Evolutionary conservation across 768 basidiomycete genomes (phyloP).

Genomic region (Candolleomyces aberdarensis): DNA sequence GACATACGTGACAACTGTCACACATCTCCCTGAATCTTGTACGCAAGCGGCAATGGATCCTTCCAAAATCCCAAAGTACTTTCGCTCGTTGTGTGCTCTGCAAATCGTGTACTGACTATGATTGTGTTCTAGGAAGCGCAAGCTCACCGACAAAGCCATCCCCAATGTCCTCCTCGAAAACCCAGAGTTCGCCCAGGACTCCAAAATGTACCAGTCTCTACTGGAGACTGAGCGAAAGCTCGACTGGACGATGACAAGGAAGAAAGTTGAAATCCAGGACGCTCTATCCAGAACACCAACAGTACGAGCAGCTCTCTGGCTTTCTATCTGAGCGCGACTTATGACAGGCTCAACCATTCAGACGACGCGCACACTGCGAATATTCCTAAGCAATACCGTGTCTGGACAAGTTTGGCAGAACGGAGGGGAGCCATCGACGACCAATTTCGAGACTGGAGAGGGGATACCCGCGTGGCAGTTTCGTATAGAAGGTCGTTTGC

Average conservation of each 20-base stretch:
- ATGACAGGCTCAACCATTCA: slow-evolving; percentile 22
- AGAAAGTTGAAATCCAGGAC: slow-evolving; percentile 88
- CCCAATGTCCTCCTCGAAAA: slow-evolving; percentile 74
- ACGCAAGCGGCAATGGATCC: slow-evolving; percentile 26
- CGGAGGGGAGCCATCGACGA: slow-evolving; percentile 41
- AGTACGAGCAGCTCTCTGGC: slow-evolving; percentile 35
- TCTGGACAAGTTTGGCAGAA: slow-evolving; percentile 86
- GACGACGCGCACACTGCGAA: slow-evolving; percentile 79
- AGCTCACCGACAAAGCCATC: slow-evolving; percentile 75
- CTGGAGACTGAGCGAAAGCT: slow-evolving; percentile 87
- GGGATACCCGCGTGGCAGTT: slow-evolving; percentile 89
- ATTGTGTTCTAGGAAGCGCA: slow-evolving; percentile 54
- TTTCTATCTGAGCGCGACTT: not conserved
- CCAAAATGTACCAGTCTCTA: slow-evolving; percentile 81
- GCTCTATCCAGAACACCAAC: slow-evolving; percentile 71
- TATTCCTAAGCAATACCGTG: slow-evolving; percentile 87
- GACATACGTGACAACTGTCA: slow-evolving; percentile 3
- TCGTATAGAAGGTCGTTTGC: slow-evolving; percentile 80
- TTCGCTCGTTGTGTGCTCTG: not conserved
- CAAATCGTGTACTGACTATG: not conserved
- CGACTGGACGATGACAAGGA: slow-evolving; percentile 94
- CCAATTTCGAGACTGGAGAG: slow-evolving; percentile 77
- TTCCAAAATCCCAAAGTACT: slow-evolving; percentile 36
- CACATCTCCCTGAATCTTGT: not conserved
- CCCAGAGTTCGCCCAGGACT: slow-evolving; percentile 76